A percentile compares a stretch with the other conserved stretches of the same genome.
phyloP scores from a whole-genome alignment of 495 filamentous ascomycete species.

The Lasiosphaeris hirsuta region DNA sequence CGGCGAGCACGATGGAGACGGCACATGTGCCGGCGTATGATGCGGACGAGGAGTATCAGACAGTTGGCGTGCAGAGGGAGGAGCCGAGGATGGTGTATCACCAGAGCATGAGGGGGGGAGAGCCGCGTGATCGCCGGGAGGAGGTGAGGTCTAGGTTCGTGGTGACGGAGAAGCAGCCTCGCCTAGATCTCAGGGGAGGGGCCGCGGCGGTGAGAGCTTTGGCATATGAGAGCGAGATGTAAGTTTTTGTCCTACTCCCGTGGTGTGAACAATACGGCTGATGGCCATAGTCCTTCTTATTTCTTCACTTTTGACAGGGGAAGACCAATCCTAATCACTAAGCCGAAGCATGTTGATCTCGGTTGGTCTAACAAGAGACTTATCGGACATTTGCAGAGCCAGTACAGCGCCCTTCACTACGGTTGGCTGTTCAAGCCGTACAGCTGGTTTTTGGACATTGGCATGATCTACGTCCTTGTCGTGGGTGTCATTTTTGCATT shows the following conservation, averaged over 20 bases:
- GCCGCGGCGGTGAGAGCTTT: no score
- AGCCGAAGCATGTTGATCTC: neutral
- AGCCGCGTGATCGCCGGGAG: no score
- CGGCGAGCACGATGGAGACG: no score
- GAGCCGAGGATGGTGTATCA: no score
- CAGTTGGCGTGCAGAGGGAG: no score
- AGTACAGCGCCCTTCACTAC: neutral
- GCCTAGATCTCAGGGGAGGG: no score
- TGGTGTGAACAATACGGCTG: no score
- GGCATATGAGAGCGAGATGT: neutral
- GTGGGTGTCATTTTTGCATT: neutral
- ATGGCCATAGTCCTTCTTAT: neutral
- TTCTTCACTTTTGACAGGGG: conserved; percentile 3
- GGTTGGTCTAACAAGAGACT: conserved; percentile 2
- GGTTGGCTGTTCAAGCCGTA: conserved; percentile 4
- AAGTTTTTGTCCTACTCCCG: neutral
- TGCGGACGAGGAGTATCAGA: no score
- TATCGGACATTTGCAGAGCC: neutral
- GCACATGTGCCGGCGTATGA: no score
- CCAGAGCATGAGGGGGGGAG: no score
- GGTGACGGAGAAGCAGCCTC: no score
- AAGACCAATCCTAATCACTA: neutral
- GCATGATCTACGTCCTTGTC: conserved; percentile 9
- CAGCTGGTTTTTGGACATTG: conserved; percentile 1
- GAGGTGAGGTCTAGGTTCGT: no score